A percentile compares a stretch with the other conserved stretches of the same genome.
These are phyloP conservation scores for Sclerotiophoma versabilis DNA, from an alignment of 2,329 filamentous ascomycete genomes.

Conservation along the genomic window DNA sequence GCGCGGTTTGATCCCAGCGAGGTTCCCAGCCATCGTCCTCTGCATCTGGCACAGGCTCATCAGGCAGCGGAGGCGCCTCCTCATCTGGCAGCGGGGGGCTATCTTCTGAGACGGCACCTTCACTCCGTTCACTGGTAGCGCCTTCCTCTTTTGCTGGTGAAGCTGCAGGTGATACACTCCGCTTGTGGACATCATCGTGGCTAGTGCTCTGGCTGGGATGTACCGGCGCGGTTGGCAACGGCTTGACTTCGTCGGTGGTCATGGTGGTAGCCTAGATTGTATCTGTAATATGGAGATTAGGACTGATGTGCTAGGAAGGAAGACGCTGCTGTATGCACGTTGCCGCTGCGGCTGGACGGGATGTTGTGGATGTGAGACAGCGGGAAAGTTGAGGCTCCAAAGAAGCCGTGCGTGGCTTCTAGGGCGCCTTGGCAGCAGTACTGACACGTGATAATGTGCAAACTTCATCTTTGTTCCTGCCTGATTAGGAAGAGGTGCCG, in stretches of 20 bases:
- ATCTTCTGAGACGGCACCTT: conserved; percentile 15
- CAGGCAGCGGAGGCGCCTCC: conserved; percentile 53
- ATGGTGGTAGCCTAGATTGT: conserved; percentile 20
- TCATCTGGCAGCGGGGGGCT: conserved; percentile 39
- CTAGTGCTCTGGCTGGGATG: conserved; percentile 16
- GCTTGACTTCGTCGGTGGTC: conserved; percentile 24
- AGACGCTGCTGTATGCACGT: conserved; percentile 24
- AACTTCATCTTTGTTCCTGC: conserved; percentile 2
- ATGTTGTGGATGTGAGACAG: conserved; percentile 9
- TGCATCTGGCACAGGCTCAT: conserved; percentile 54
- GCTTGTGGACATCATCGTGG: conserved; percentile 13
- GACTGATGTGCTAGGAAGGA: conserved; percentile 22
- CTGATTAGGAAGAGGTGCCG: conserved; percentile 9
- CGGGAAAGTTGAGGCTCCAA: conserved; percentile 12
- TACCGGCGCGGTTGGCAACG: conserved; percentile 19
- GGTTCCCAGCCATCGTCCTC: conserved; percentile 79
- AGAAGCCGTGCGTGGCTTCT: conserved; percentile 10
- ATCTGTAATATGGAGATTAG: conserved; percentile 28
- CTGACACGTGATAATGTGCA: conserved; percentile 11
- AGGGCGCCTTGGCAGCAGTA: conserved; percentile 2
- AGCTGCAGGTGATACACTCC: conserved; percentile 16
- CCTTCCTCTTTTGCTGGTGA: conserved; percentile 11
- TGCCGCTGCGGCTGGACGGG: conserved; percentile 16
- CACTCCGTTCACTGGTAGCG: conserved; percentile 13
- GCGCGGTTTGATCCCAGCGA: conserved; percentile 73